Evolutionary conservation across 2,329 filamentous ascomycete genomes (phyloP), one percentile per base, ranked within the genome.

Genomic region (Aureobasidium vineae): DNA sequence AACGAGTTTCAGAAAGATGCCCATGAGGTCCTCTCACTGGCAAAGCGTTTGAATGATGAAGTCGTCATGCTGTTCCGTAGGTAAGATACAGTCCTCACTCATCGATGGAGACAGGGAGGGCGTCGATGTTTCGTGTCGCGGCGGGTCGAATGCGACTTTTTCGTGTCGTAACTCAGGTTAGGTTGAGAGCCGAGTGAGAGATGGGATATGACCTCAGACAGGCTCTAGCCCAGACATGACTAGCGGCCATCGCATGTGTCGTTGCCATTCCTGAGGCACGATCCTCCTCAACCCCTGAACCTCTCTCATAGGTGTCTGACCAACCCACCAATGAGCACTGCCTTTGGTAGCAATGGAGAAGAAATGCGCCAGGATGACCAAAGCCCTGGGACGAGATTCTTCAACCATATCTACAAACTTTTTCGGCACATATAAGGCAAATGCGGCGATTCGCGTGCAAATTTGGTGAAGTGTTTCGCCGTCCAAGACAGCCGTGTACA

Each of bases 361-460:
- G 66, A 74, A 73, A 66, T 76, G 73, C 5, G 74, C 75, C 49
- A 77, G 63, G 1, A 74, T 74, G 2, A 76, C 72, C n/a, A 77
- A 67, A 11, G 75, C 75, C 21, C 75, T 72, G 16, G 75, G 75
- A 36, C 72, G 68, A 26, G 69, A 68, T 52, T 76, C 72, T n/a
- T 69, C 65, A 36, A 76, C 68, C 28, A 76, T 70, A n/a, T 73
- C 71, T 23, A 73, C 70, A 23, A 75, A 76, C 28, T 68, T 64
- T n/a, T 70, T 60, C 11, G 73, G 72, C 15, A 76, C 69, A 49
- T 75, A 71, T 15, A 76, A 71, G 3, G 74, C 70, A 54, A 76
- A 77, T 26, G 72, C 72, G 21, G 69, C 70, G n/a, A 77, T 71
- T 52, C 72, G 70, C n/a, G 74, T 70, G 43, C 72, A 71, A 13